A percentile compares a stretch with the other conserved stretches of the same genome.
These are phyloP conservation scores for Sporothrix pseudoabietina DNA, from an alignment of 2,329 filamentous ascomycete genomes.

Conservation along the genomic window DNA sequence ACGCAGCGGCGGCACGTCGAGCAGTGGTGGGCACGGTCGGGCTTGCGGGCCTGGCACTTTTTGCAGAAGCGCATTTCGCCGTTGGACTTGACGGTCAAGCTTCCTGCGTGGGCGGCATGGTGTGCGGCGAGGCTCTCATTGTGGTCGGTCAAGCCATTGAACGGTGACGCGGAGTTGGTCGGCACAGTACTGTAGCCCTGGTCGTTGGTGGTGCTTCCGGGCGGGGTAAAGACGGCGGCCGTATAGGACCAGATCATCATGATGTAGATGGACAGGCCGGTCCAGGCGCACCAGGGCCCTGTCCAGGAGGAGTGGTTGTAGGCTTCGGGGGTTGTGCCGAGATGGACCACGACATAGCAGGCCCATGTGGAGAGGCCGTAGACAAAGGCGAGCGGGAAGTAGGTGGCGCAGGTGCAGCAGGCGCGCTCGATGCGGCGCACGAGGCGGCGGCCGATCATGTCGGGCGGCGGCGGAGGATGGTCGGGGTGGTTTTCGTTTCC, in stretches of 20 bases:
- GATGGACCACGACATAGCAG: constrained; percentile 78
- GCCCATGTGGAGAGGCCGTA: constrained; percentile 93
- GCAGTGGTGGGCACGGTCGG: constrained; percentile 95
- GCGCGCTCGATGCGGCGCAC: constrained; percentile 74
- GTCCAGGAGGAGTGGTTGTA: constrained; percentile 39
- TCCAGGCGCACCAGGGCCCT: constrained; percentile 48
- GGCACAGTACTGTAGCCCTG: constrained; percentile 79
- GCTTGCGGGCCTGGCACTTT: constrained; percentile 93
- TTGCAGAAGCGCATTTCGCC: constrained; percentile 91
- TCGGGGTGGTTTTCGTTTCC: neutral
- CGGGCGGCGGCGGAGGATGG: constrained; percentile 6
- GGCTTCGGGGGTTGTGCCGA: constrained; percentile 61
- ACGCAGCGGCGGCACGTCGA: constrained; percentile 92
- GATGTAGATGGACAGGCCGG: constrained; percentile 72
- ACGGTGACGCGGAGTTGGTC: constrained; percentile 44
- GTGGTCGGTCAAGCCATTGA: constrained; percentile 45
- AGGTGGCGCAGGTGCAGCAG: constrained; percentile 77
- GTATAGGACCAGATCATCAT: constrained; percentile 89
- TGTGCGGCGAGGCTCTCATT: neutral
- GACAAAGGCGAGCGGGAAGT: constrained; percentile 86
- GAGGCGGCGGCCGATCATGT: constrained; percentile 61
- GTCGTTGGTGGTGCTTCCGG: constrained; percentile 69
- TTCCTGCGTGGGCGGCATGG: constrained; percentile 56
- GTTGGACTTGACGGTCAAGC: constrained; percentile 89
- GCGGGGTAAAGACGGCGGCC: constrained; percentile 87